phyloP scores from a whole-genome alignment of 2,329 filamentous ascomycete species.

The Monilinia aucupariae region DNA sequence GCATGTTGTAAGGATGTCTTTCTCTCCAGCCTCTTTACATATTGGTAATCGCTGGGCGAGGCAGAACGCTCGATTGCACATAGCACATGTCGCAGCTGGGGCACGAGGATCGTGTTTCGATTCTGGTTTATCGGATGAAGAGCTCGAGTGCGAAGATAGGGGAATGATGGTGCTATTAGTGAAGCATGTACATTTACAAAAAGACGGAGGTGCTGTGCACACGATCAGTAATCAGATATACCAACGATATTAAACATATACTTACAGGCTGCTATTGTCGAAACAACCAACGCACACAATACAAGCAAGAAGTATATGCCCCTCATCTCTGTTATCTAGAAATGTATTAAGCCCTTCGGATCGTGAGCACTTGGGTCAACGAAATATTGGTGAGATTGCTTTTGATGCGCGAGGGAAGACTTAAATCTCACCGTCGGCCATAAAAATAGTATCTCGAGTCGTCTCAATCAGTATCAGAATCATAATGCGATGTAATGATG shows the following conservation, averaged over 20 bases:
- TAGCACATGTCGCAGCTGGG: conserved; percentile 47
- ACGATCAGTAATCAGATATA: conserved; percentile 23
- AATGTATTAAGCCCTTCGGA: not conserved
- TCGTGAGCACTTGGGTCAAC: not conserved
- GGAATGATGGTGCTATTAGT: conserved; percentile 64
- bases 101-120: conserved; percentile 29
- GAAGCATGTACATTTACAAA: conserved; percentile 68
- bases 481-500: not conserved
- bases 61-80: conserved; percentile 62
- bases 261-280: conserved; percentile 30
- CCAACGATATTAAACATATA: not conserved
- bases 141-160: conserved; percentile 39
- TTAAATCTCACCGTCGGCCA: not conserved
- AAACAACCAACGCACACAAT: conserved; percentile 26
- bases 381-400: not conserved
- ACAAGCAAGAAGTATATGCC: conserved; percentile 6
- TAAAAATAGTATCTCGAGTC: not conserved
- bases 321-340: conserved; percentile 3
- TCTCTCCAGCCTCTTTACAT: conserved; percentile 56
- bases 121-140: conserved; percentile 21
- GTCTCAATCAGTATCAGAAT: no score
- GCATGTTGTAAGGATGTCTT: conserved; percentile 57
- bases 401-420: not conserved
- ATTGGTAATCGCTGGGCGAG: conserved; percentile 54
- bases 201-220: conserved; percentile 51